Evolutionary conservation across 495 filamentous ascomycete species (phyloP).

Genomic region (Aspergillus funiculosus): DNA sequence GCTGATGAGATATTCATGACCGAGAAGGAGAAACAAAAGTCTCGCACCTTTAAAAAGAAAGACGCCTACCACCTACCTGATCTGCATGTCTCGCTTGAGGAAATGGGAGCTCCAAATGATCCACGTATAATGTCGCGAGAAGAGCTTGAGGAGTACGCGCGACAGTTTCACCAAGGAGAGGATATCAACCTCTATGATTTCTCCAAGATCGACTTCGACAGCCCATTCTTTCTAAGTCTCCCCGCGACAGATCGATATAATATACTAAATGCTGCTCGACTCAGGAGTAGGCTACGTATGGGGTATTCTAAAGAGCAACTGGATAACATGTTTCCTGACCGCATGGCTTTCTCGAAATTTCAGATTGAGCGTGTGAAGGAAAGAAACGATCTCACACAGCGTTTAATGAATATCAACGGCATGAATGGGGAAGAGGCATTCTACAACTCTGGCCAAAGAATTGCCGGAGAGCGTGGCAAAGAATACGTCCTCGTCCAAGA

Average conservation of each 20-base stretch:
- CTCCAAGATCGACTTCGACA: slow-evolving; percentile 95
- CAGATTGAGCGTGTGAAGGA: slow-evolving; percentile 92
- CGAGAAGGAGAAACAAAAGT: slow-evolving; percentile 63
- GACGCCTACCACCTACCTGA: slow-evolving; percentile 94
- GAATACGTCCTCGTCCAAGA: slow-evolving; percentile 98
- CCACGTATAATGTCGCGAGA: slow-evolving; percentile 91
- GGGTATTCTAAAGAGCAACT: slow-evolving; percentile 93
- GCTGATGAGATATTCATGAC: slow-evolving; percentile 83
- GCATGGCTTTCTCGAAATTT: slow-evolving; percentile 95
- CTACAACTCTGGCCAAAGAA: slow-evolving; percentile 57
- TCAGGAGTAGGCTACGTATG: slow-evolving; percentile 86
- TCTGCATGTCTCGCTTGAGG: slow-evolving; percentile 63
- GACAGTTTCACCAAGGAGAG: slow-evolving; percentile 86
- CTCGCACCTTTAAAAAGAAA: slow-evolving; percentile 76
- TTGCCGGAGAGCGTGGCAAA: slow-evolving; percentile 82
- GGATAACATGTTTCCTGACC: slow-evolving; percentile 90
- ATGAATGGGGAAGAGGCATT: slow-evolving; percentile 72
- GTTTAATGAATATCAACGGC: slow-evolving; percentile 89
- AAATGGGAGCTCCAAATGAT: slow-evolving; percentile 86
- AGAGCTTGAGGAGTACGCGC: slow-evolving; percentile 86
- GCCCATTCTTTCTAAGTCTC: slow-evolving; percentile 84
- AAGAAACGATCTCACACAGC: slow-evolving; percentile 90
- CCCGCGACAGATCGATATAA: slow-evolving; percentile 92
- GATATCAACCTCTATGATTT: slow-evolving; percentile 99
- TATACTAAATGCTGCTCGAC: slow-evolving; percentile 85